Conservation (phyloP, 371 early-diverging fungal genomes). For the Mortierella sp. region DNA sequence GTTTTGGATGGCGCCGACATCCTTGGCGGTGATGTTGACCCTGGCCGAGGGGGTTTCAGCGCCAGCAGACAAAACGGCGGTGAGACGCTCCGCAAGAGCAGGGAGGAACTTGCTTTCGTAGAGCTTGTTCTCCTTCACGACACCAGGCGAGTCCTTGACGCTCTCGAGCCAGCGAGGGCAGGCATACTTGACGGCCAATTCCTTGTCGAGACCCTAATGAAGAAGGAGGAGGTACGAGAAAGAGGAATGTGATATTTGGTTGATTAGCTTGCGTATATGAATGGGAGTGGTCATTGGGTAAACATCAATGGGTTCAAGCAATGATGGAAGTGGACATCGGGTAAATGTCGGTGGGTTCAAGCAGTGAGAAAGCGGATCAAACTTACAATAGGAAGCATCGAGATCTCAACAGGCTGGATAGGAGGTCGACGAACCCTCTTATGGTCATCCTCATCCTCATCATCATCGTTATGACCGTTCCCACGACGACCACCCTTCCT, state of each 20-base stretch:
- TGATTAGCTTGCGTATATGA: neutral
- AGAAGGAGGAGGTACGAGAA: neutral
- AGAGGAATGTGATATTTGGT: neutral
- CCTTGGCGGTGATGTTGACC: slow-evolving; percentile 37
- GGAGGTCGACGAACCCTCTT: slow-evolving; percentile 19
- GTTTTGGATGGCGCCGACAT: slow-evolving; percentile 29
- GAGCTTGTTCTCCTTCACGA: slow-evolving; percentile 7
- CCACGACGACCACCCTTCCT: neutral
- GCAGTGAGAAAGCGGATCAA: no score
- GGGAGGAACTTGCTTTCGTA: slow-evolving; percentile 29
- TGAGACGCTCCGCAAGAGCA: slow-evolving; percentile 13
- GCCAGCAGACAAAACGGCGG: neutral
- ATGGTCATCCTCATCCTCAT: no score
- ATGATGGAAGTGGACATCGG: no score
- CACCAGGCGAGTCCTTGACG: slow-evolving; percentile 15
- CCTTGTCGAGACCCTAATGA: slow-evolving; percentile 41
- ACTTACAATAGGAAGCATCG: slow-evolving; percentile 37
- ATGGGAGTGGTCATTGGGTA: neutral
- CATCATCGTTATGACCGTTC: no score
- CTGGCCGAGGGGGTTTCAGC: neutral
- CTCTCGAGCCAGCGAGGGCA: slow-evolving; percentile 48
- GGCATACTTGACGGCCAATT: slow-evolving; percentile 48
- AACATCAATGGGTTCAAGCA: neutral
- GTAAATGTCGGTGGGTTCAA: neutral
- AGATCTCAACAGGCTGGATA: slow-evolving; percentile 37